Evolutionary conservation across 192 early-diverging fungal genomes (phyloP), one percentile per base, ranked within the genome.

Genomic region (Backusella macrospora): DNA sequence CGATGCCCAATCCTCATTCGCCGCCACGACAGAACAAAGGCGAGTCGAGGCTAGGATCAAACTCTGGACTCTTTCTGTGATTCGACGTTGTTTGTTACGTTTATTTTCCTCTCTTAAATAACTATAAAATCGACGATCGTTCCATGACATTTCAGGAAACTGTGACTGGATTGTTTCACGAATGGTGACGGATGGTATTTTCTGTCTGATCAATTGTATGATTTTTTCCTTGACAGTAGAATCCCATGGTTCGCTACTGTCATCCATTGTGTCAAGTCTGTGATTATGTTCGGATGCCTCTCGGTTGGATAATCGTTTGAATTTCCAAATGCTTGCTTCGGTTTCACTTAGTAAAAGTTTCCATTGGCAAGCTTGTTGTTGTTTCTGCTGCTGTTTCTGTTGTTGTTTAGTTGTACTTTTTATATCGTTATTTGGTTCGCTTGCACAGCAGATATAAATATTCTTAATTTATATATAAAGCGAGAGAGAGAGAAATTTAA

Each of bases 81-180:
- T 82, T 40, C 85, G 79, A 16, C 81, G 59, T n/a, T 83, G 77
- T 14, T 74, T 71, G 9, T 85, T 80, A 45, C 84, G 83, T 55
- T 84, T 85, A 26, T 85, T 78, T 55, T 88, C 87, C 29, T 85
- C 84, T 9, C 79, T 79, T 43, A 88, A 70, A 16, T 82, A 74
- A 66, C 86, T 88, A 42, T 88, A 86, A 70, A 88, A 88, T 21
- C 87, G 76, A 23, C 87, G 75, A 43, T 88, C 87, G 52, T 88
- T 84, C 87, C 87, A 88, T 3, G 76, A 73, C 15, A 85, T 78
- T 45, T 83, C 77, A 9, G 85, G 85, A 73, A 88, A 88, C 29
- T 85, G 82, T 39, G 73, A 74, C 47, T 88, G 81, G 73, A 88
- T 83, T 3, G 78, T 64, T 16, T 84, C 80, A 18, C 85, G 76